phyloP scores from a whole-genome alignment of 2,329 filamentous ascomycete species.

The Beauveria pseudobassiana region DNA sequence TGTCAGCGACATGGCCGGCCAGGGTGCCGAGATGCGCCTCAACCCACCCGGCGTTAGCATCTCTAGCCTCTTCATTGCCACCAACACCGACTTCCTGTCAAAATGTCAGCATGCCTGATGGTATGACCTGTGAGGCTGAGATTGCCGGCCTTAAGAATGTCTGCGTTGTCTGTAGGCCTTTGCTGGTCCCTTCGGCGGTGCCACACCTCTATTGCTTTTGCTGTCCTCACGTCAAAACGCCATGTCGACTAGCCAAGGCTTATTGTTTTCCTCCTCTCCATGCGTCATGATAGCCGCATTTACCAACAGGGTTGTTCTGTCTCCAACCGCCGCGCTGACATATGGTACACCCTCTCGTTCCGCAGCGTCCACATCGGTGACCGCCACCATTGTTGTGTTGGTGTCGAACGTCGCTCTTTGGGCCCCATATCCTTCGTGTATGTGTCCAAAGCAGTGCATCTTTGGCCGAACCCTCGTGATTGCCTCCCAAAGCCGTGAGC shows the following conservation, averaged over 20 bases:
- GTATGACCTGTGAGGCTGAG: no score
- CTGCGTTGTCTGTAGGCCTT: no score
- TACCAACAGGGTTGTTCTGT: neutral
- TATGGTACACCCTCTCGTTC: neutral
- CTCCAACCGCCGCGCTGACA: neutral
- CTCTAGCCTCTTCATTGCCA: constrained; percentile 42
- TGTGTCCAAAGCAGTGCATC: constrained; percentile 21
- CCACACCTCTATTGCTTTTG: no score
- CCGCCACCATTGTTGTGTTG: neutral
- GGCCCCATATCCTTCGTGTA: constrained; percentile 19
- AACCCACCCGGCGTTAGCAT: constrained; percentile 50
- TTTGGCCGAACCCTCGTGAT: constrained; percentile 16
- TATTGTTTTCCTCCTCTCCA: neutral
- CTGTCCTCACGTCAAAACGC: neutral
- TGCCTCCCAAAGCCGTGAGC: constrained; percentile 15
- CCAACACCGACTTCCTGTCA: no score
- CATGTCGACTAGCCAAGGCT: constrained; percentile 8
- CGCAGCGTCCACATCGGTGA: neutral
- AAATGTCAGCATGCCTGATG: no score
- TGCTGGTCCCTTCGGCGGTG: no score
- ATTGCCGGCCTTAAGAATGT: no score
- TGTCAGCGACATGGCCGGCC: constrained; percentile 46
- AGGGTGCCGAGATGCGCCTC: constrained; percentile 44
- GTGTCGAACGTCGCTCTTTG: constrained; percentile 21
- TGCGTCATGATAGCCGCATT: constrained; percentile 7